Conservation (phyloP, 2,329 filamentous ascomycete genomes). For the Curvularia spicifera region DNA sequence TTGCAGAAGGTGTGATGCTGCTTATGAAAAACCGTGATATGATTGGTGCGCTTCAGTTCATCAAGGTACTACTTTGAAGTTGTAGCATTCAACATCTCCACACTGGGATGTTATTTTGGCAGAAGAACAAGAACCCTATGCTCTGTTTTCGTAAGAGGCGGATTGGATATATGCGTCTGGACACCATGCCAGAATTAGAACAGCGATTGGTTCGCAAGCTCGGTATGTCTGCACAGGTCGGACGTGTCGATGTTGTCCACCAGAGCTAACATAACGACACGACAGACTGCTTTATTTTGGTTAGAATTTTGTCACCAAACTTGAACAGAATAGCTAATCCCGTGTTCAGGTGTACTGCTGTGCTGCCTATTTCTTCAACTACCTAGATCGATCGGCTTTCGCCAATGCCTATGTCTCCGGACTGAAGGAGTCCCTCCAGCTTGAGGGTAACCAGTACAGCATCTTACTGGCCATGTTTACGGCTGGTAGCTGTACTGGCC, state of each 20-base stretch:
- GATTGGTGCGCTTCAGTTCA: slow-evolving; percentile 30
- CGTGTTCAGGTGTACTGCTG: slow-evolving; percentile 33
- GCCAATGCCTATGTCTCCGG: slow-evolving; percentile 43
- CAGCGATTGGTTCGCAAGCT: slow-evolving; percentile 38
- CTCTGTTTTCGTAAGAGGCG: background rate
- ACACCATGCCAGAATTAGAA: slow-evolving; percentile 27
- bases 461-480: slow-evolving; percentile 40
- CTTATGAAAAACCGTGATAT: slow-evolving; percentile 24
- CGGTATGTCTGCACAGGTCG: slow-evolving; percentile 8
- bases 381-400: slow-evolving; percentile 36
- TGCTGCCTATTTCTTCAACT: slow-evolving; percentile 44
- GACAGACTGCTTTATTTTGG: slow-evolving; percentile 35
- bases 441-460: slow-evolving; percentile 39
- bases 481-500: slow-evolving; percentile 37
- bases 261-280: slow-evolving; percentile 7
- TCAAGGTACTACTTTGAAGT: slow-evolving; percentile 26
- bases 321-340: background rate
- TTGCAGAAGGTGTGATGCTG: background rate
- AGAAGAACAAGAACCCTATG: background rate
- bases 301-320: background rate
- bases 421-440: slow-evolving; percentile 32
- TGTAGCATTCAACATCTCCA: background rate
- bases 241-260: background rate
- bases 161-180: slow-evolving; percentile 12
- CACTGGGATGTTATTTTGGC: background rate